Base-by-base conservation (phyloP, 768 basidiomycete species). In the Holtermanniella nyarrowii region DNA sequence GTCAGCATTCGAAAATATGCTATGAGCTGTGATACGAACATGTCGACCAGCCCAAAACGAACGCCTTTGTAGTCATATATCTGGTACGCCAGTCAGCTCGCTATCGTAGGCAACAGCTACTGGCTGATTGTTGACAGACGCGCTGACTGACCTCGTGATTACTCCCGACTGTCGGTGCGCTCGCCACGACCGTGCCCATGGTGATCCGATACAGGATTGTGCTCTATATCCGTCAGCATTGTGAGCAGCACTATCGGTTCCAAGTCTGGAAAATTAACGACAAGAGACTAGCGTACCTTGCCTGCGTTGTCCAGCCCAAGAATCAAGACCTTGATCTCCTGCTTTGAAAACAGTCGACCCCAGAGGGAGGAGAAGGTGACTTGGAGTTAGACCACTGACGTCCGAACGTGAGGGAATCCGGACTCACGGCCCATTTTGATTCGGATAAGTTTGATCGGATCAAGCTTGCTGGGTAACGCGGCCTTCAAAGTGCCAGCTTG, bases 61-160 rank as follows among this genome's bases (percentile, higher is more conserved):
- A 72, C 69, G 44, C 70, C 70, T 53, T 71, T 70, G 55, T 71
- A 71, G 43, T 71, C 67, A 63, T 71, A 71, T 26, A 63, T 65
- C 62, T 51, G 49, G 7, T 20, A 44, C 22, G 42, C 5, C n/a
- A 7, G n/a, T 44, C 42, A 44, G 22, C 42, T 40, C 37, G 37
- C 11, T 40, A 11, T 40, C 37, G n/a, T 40, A 11, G 12, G 37
- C 37, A 40, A 11, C 12, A 40, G 11, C 37, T n/a, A n/a, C 11
- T 11, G 16, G 7, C 42, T 23, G 10, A 7, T 11, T 23, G 16
- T 16, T 25, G 12, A 12, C 45, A 18, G 7, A 23, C 42, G 7
- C 16, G 42, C 22, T n/a, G 42, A 43, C n/a, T 7, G 5, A 26
- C 24, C 25, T 70, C 68, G 54, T 67, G 59, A 40, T 72, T 72